Conservation (phyloP, 2,329 filamentous ascomycete species). For the Bipolaris gigantea region DNA sequence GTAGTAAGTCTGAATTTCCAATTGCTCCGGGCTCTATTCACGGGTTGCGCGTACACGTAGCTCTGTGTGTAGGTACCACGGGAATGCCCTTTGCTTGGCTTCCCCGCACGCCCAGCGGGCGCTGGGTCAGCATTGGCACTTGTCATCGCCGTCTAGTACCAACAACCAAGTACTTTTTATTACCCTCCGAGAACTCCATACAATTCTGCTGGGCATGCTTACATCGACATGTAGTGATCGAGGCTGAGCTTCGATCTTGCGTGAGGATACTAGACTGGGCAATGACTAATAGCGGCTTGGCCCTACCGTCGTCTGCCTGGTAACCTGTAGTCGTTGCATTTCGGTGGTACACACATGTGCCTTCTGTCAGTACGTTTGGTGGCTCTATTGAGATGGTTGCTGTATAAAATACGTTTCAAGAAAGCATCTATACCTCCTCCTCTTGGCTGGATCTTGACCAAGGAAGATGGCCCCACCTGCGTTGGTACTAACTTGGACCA, state of each 20-base stretch:
- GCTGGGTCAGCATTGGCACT: background rate
- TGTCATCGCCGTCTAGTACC: background rate
- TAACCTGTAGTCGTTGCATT: background rate
- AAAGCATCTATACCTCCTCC: background rate
- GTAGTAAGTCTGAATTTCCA: background rate
- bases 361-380: background rate
- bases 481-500: background rate
- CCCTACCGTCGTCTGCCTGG: background rate
- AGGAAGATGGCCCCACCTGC: background rate
- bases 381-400: background rate
- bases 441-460: background rate
- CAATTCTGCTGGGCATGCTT: conserved; percentile 8
- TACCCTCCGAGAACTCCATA: background rate
- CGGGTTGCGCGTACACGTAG: background rate
- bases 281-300: conserved; percentile 22
- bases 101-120: conserved; percentile 6
- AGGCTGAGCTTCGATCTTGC: conserved; percentile 11
- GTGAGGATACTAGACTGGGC: conserved; percentile 9
- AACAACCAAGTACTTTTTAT: background rate
- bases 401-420: too few species aligned
- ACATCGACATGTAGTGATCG: conserved; percentile 7
- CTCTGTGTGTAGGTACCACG: background rate
- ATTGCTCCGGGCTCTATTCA: background rate
- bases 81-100: conserved; percentile 7
- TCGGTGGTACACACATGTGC: background rate